Evolutionary conservation across 139 green algal species (phyloP), one percentile per base, ranked within the genome.

Genomic region (Micromonas pusilla): DNA sequence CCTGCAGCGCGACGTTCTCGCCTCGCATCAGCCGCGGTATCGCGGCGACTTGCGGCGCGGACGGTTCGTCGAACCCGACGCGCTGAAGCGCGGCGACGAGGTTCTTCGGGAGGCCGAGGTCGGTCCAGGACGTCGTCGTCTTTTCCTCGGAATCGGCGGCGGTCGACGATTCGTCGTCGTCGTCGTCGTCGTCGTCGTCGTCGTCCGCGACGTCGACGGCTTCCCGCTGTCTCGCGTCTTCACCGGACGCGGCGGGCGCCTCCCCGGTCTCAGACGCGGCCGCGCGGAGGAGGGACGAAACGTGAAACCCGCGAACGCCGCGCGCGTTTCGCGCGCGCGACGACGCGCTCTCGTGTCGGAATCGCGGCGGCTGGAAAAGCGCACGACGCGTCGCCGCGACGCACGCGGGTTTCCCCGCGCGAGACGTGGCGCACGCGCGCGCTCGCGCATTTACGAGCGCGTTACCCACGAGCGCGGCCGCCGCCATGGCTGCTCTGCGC

Each of bases 1-100:
- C 91, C 71, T 96, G 92, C 9, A 98, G 76, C 9, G 92, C 93
- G 3, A 87, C 77, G 67, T 93, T 92, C 2, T 68, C 38, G 3
- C 90, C 89, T 0, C 26, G 16, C 26, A 97, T 76, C 0, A 97
- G 67, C 1, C 33, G 3, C 0, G 91, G 91, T 9, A 96, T 87
- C 6, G 88, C 87, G 0, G 77, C 81, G 0, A 68, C 34, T 73
- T 97, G 93, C 33, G 97, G 89, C 31, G 85, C 79, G 0, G 89
- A 94, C 0, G 93, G 90, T 20, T 54, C 2, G n/a, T 80, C 9
- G 37, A 95, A 83, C 38, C 83, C 89, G 1, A 23, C 37, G 37
- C 25, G 19, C 4, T n/a, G 4, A 16, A 75, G 25, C 38, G 25
- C 21, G 25, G 25, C 26, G 21, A 23, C 3, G 2, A 75, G 25